These are phyloP conservation scores for Mycena galericulata DNA, from an alignment of 768 basidiomycete species.

Conservation along the genomic window DNA sequence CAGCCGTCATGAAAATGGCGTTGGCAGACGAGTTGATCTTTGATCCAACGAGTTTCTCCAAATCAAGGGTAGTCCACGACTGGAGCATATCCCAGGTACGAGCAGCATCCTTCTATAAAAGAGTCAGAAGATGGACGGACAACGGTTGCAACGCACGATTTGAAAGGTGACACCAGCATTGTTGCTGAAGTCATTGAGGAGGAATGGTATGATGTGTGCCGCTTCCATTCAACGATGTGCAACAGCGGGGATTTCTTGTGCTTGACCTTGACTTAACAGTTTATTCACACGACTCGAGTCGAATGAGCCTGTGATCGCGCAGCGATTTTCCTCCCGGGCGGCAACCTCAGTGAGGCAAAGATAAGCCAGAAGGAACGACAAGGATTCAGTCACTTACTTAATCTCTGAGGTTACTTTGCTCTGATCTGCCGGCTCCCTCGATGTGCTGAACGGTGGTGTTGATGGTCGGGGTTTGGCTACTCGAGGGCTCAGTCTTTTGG, in stretches of 20 bases:
- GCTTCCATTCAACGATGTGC: conserved; percentile 17
- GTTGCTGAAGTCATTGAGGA: conserved; percentile 27
- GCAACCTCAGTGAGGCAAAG: conserved; percentile 24
- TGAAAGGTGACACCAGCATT: conserved; percentile 13
- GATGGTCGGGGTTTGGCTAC: conserved; percentile 10
- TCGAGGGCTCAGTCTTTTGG: neutral
- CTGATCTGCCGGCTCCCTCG: conserved; percentile 8
- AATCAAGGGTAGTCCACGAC: conserved; percentile 32
- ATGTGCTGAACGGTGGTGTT: too few species aligned
- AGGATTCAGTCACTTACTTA: neutral
- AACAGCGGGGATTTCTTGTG: conserved; percentile 17
- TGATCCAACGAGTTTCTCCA: conserved; percentile 15
- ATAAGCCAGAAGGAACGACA: neutral
- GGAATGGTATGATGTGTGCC: conserved; percentile 33
- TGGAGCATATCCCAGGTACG: conserved; percentile 32
- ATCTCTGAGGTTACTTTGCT: conserved; percentile 1
- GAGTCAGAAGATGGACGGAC: neutral
- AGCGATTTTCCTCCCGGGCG: conserved; percentile 31
- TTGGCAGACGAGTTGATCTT: conserved; percentile 36
- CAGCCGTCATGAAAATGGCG: conserved; percentile 31
- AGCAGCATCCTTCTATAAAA: conserved; percentile 21
- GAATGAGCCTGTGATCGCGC: conserved; percentile 31
- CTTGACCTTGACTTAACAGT: neutral
- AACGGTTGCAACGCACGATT: conserved; percentile 16
- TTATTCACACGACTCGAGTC: conserved; percentile 14